A percentile compares a stretch with the other conserved stretches of the same genome.
Conservation (phyloP, 345 rosid genomes). For the Rhodamnia argentea region DNA sequence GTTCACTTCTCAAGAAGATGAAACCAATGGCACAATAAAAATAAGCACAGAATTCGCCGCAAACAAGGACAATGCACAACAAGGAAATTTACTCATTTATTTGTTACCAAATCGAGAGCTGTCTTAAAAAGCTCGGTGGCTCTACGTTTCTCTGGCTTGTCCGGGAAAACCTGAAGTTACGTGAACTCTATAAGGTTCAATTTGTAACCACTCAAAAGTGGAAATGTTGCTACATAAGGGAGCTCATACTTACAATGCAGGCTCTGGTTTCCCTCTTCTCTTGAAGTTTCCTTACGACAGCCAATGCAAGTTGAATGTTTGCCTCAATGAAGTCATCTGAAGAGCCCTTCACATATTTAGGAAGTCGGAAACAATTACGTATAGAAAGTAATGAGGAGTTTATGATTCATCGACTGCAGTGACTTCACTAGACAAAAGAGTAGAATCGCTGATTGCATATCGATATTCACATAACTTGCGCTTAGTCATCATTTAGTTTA, state of each 20-base stretch:
- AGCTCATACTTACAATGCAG: conserved; percentile 53
- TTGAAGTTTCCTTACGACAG: conserved; percentile 69
- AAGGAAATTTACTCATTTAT: neutral
- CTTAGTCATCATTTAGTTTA: neutral
- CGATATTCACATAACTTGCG: neutral
- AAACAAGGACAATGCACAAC: neutral
- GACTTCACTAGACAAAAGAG: neutral
- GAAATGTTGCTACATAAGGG: neutral
- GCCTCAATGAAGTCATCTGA: conserved; percentile 96
- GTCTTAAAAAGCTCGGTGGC: conserved; percentile 62
- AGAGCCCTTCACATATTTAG: conserved; percentile 71
- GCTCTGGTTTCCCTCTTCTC: conserved; percentile 62
- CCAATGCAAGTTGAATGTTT: conserved; percentile 78
- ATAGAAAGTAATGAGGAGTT: neutral
- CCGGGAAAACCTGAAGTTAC: conserved; percentile 67
- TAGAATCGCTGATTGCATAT: neutral
- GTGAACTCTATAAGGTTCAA: neutral
- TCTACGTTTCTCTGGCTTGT: conserved; percentile 82
- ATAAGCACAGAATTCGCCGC: neutral
- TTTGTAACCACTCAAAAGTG: neutral
- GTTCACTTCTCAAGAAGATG: neutral
- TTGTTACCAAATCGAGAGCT: conserved; percentile 67
- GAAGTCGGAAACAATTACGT: conserved; percentile 19
- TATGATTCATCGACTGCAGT: neutral
- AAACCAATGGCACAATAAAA: neutral